Percentiles rank a stretch among this genome's conserved stretches.
phyloP scores from a whole-genome alignment of 495 filamentous ascomycete species.

The Sphaerosporella brunnea region DNA sequence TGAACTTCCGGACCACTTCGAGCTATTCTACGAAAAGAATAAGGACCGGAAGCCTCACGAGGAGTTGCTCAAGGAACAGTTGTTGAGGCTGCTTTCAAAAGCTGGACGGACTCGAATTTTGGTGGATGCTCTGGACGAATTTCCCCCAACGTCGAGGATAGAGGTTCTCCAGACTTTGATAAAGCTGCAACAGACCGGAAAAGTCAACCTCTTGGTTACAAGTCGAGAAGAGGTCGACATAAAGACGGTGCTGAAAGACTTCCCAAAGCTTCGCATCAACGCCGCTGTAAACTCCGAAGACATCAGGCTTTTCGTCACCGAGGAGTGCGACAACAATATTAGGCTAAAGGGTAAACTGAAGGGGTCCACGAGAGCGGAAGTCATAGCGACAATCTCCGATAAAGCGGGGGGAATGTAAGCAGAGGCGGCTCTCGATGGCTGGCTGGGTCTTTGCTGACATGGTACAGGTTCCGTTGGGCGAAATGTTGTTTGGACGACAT shows the following conservation, averaged over 20 bases:
- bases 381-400: neutral
- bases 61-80: neutral
- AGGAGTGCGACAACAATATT: neutral
- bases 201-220: slow-evolving; percentile 8
- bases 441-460: no score
- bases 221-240: slow-evolving; percentile 9
- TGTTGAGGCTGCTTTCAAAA: neutral
- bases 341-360: neutral
- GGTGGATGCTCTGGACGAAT: slow-evolving; percentile 1
- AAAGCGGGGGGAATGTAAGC: neutral
- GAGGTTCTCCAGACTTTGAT: neutral
- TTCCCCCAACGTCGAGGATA: neutral
- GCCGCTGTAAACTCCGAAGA: neutral
- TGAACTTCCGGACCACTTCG: neutral
- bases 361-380: neutral
- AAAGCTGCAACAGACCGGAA: neutral
- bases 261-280: neutral
- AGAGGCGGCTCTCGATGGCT: no score
- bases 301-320: neutral
- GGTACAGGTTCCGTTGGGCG: slow-evolving; percentile 30
- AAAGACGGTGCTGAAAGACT: neutral
- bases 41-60: neutral
- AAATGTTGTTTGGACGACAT: slow-evolving; percentile 27
- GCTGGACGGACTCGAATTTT: neutral
- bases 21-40: neutral